A percentile compares a stretch with the other conserved stretches of the same genome.
Conservation (phyloP, 2,329 filamentous ascomycete genomes). For the Colletotrichum orchidophilum region DNA sequence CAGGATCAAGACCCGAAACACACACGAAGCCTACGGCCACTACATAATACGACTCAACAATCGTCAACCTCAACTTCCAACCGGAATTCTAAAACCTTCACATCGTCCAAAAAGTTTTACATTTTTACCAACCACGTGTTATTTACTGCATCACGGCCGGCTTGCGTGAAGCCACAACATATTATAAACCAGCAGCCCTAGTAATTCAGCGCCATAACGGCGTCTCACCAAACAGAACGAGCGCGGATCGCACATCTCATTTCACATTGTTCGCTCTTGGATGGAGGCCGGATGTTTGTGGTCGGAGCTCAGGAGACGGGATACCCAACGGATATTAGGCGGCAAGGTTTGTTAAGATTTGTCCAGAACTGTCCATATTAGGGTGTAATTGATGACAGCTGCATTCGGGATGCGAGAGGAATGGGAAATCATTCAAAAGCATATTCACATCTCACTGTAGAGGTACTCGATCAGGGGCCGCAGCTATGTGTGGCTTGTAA, state of each 20-base stretch:
- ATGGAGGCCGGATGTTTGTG: slow-evolving; percentile 24
- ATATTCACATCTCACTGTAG: slow-evolving; percentile 16
- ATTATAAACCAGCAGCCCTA: background rate
- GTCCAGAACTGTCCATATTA: slow-evolving; percentile 5
- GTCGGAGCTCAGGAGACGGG: slow-evolving; percentile 22
- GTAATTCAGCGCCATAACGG: slow-evolving; percentile 12
- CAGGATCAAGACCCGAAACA: slow-evolving; percentile 21
- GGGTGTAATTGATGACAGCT: slow-evolving; percentile 12
- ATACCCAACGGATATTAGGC: slow-evolving; percentile 28
- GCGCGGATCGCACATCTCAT: background rate
- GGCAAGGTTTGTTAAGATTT: slow-evolving; percentile 25
- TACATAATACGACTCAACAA: slow-evolving; percentile 9
- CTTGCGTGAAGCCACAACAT: slow-evolving; percentile 3
- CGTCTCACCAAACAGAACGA: background rate
- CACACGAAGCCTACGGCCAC: slow-evolving; percentile 27
- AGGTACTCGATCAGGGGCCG: background rate
- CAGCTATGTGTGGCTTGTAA: slow-evolving; percentile 20
- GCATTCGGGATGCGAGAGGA: slow-evolving; percentile 23
- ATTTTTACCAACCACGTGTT: background rate
- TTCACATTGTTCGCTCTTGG: slow-evolving; percentile 9
- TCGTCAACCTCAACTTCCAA: background rate
- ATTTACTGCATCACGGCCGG: slow-evolving; percentile 24
- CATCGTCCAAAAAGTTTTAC: slow-evolving; percentile 10
- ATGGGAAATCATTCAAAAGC: slow-evolving; percentile 18
- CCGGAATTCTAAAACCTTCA: slow-evolving; percentile 1